Evolutionary conservation across 2,329 filamentous ascomycete species (phyloP), one percentile per base, ranked within the genome.

Genomic region (Neofusicoccum sp.): DNA sequence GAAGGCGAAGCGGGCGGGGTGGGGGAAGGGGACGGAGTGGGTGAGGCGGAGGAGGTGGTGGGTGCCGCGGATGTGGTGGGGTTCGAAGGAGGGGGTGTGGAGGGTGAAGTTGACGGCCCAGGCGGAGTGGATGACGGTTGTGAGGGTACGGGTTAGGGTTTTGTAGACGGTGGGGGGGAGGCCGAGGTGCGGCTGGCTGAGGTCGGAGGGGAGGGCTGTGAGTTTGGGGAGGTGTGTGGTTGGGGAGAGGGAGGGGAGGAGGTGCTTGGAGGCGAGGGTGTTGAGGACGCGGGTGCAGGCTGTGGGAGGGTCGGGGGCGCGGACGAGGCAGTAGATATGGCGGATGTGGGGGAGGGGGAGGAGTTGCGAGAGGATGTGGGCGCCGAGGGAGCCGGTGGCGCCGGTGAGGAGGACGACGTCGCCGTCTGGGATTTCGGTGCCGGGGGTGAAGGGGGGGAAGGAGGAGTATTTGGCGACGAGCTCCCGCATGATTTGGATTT

Each of bases 51-150:
- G 71, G 1, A 84, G 72, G 49, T 82, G 78, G 1, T 69, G 68
- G 1, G 78, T 74, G 0, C 79, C 80, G 2, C 67, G 70, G 20
- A 85, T 76, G 62, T 75, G 73, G 14, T 51, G 45, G 28, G 80
- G 76, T 49, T 82, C 82, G 63, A 85, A 84, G 57, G 75, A 80
- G 2, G 73, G 71, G 1, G 85, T 73, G 0, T 73, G 72, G 64
- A 84, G 76, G 67, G 83, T 84, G 73, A 85, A 85, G 67, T 85
- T 84, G 30, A 85, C 82, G 1, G 80, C 73, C 82, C 82, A 84
- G 0, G 82, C 80, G 63, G 75, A 75, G 71, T 84, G 81, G 28
- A 84, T 79, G 20, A 83, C 75, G 11, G 69, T 67, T 0, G 76
- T 76, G 1, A 84, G 66, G 1, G 51, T 66, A 0, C 48, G 60